These are phyloP conservation scores for Penstemon barbatus DNA, from an alignment of 257 asterid species.

Conservation along the genomic window DNA sequence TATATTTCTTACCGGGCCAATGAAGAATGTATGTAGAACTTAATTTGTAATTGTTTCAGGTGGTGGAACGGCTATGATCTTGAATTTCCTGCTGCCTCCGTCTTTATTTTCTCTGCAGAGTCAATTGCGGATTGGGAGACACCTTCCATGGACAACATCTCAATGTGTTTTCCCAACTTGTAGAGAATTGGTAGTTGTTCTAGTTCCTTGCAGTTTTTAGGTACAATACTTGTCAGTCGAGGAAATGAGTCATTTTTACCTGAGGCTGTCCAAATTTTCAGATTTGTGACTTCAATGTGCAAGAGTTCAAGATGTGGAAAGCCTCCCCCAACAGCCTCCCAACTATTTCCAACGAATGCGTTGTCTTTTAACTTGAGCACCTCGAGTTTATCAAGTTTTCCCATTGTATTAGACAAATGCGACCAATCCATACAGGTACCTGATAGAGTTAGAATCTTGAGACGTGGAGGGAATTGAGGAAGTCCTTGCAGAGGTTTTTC, in stretches of 20 bases:
- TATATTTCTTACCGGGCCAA: too few relatives aligned
- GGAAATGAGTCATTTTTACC: constrained; percentile 25
- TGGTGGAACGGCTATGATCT: too few relatives aligned
- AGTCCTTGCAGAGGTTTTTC: not conserved
- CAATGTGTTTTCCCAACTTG: constrained; percentile 29
- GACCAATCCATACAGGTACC: constrained; percentile 40
- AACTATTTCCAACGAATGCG: constrained; percentile 39
- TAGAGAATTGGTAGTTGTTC: constrained; percentile 23
- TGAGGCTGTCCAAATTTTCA: constrained; percentile 37
- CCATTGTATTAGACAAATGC: constrained; percentile 30
- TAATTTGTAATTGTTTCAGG: too few relatives aligned
- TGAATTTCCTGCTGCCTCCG: too few relatives aligned
- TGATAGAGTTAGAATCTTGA: constrained; percentile 34
- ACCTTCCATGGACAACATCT: constrained; percentile 29
- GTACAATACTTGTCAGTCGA: constrained; percentile 27
- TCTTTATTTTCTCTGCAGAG: too few relatives aligned
- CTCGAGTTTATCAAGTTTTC: constrained; percentile 31
- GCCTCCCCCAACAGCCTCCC: constrained; percentile 25
- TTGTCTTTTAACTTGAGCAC: constrained; percentile 48
- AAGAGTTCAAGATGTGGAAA: constrained; percentile 33
- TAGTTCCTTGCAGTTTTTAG: constrained; percentile 34
- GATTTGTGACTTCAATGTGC: constrained; percentile 29
- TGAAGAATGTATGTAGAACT: too few relatives aligned
- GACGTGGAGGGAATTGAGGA: constrained; percentile 33
- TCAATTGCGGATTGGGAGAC: not conserved